These are phyloP conservation scores for Eimeria necatrix DNA, from an alignment of 169 alveolate genomes.

Conservation along the genomic window DNA sequence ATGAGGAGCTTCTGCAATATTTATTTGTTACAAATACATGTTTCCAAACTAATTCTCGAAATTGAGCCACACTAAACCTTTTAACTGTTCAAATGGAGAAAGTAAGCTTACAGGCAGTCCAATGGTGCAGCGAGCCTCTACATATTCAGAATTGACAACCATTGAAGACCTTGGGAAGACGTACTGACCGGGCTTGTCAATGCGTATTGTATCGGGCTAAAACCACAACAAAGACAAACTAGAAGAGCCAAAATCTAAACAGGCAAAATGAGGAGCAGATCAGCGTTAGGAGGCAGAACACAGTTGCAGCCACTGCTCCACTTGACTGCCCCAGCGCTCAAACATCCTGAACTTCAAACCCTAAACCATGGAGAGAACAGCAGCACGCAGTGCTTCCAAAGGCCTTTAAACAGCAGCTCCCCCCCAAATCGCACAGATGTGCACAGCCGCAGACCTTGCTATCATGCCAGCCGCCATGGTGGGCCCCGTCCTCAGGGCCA, in stretches of 20 bases:
- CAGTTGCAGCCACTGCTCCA: background rate
- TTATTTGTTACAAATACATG: too few species aligned
- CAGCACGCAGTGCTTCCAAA: background rate
- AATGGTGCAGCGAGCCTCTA: constrained; percentile 79
- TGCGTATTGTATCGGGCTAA: constrained; percentile 77
- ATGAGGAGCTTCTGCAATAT: too few species aligned
- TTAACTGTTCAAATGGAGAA: background rate
- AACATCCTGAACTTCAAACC: too few species aligned
- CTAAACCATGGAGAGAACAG: background rate
- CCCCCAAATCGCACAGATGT: background rate
- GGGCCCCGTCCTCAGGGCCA: constrained; percentile 29
- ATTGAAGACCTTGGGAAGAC: constrained; percentile 75
- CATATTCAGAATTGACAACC: constrained; percentile 52
- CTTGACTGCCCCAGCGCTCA: too few species aligned
- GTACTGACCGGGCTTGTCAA: constrained; percentile 80
- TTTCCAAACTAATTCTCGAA: background rate
- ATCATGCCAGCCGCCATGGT: constrained; percentile 77
- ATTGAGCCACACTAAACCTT: background rate
- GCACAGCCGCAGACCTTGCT: constrained; percentile 71
- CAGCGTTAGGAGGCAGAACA: background rate
- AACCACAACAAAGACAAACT: background rate
- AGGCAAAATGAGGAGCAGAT: background rate
- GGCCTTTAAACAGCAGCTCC: background rate
- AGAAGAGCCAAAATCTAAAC: background rate
- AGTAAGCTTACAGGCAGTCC: constrained; percentile 64